Base-by-base conservation (phyloP, 768 basidiomycete species). In the Trametes maxima region DNA sequence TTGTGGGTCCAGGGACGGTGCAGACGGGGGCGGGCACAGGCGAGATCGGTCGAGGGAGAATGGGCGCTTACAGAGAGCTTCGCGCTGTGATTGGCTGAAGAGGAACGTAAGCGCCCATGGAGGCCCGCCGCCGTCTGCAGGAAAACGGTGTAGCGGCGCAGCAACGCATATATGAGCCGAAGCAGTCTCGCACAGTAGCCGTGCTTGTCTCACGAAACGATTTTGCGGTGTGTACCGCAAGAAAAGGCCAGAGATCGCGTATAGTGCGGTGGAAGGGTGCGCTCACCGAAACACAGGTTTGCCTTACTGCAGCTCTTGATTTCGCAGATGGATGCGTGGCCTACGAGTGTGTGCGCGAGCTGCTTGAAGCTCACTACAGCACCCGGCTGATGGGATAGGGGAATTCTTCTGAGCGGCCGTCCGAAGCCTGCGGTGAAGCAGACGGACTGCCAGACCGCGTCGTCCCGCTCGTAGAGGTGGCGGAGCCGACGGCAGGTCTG, bases 401-500 rank as follows among this genome's bases (percentile, higher is more conserved):
- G 7, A 13, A 2, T 16, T 24, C 65, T 64, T 22, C 59, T 52
- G 21, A 58, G 21, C 7, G 69, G 69, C 42, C 65, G 46, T 17
- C 69, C 69, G 37, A 64, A 70, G 5, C 69, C 67, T 5, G 69
- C 65, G 36, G 50, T 56, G 58, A 68, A 70, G 57, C 67, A 68
- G 5, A 64, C 69, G 2, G 58, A 53, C 28, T 63, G 69, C 69
- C 69, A 70, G 45, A 64, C 46, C 3, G 25, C 17, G 24, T 63
- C 64, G 44, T 67, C 64, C 17, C 25, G 19, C 19, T 59, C 40
- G 60, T 62, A 68, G 28, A 68, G 40, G 13, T 49, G 45, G 39
- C 67, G 67, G 4, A 64, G 42, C 5, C 64, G 28, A 7, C 57
- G 56, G 58, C 64, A 68, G 21, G 67, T 62, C 52, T 68, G 69